Percentiles rank a stretch among this genome's conserved stretches.
phyloP scores from a whole-genome alignment of 2,329 filamentous ascomycete genomes.

The Aspergillus texensis region DNA sequence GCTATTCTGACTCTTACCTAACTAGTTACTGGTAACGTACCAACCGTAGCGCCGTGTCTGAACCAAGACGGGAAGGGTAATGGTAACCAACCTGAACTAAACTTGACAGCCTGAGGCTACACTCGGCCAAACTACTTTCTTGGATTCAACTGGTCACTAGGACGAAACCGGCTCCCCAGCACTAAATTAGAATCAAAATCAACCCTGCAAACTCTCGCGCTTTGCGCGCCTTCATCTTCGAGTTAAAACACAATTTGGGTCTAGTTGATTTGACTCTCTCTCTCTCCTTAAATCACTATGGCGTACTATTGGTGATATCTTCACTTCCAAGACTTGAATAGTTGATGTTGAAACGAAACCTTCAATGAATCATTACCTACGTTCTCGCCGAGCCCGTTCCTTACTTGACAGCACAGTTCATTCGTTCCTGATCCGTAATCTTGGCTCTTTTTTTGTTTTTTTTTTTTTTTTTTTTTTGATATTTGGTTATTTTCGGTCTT shows the following conservation, averaged over 20 bases:
- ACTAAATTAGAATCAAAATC: neutral
- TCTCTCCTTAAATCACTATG: neutral
- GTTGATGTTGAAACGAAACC: neutral
- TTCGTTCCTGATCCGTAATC: slow-evolving; percentile 6
- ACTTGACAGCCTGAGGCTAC: neutral
- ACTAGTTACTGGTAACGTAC: neutral
- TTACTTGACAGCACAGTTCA: slow-evolving; percentile 2
- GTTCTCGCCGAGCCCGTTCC: slow-evolving; percentile 1
- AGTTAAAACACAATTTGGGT: neutral
- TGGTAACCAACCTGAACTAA: neutral
- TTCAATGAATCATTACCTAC: slow-evolving; percentile 1
- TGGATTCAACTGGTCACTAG: slow-evolving; percentile 6
- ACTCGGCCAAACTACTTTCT: neutral
- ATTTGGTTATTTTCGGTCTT: too few relatives aligned
- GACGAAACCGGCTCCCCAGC: neutral
- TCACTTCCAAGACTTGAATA: neutral
- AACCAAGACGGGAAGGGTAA: slow-evolving; percentile 1
- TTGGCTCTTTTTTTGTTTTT: neutral
- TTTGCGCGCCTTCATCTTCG: slow-evolving; percentile 9
- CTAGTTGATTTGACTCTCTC: neutral
- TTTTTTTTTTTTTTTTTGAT: neutral
- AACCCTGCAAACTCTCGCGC: slow-evolving; percentile 3
- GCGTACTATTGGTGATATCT: neutral
- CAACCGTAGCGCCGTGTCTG: neutral
- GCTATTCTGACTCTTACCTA: neutral